phyloP scores from a whole-genome alignment of 2,329 filamentous ascomycete species.

The Ilyonectria sp. region DNA sequence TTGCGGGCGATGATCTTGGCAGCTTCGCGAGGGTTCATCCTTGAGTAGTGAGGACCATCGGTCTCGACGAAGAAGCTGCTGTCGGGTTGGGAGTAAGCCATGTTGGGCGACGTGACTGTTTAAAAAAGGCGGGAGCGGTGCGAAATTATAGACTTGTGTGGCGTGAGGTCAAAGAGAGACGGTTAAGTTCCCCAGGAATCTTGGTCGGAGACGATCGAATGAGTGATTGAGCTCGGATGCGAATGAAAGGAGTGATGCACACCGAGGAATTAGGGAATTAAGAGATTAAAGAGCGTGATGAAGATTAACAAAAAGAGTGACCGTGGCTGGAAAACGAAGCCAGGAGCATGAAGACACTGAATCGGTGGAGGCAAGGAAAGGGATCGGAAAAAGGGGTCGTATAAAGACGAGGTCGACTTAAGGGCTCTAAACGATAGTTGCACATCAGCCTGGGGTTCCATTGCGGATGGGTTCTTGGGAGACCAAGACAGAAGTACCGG shows the following conservation, averaged over 20 bases:
- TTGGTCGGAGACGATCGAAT: slow-evolving; percentile 60
- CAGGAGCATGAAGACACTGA: slow-evolving; percentile 59
- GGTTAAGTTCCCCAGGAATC: slow-evolving; percentile 68
- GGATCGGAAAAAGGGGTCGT: slow-evolving; percentile 63
- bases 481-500: slow-evolving; percentile 37
- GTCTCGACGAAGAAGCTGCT: slow-evolving; percentile 70
- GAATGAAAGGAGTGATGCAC: slow-evolving; percentile 52
- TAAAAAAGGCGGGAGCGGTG: slow-evolving; percentile 31
- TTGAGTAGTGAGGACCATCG: slow-evolving; percentile 65
- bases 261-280: slow-evolving; percentile 67
- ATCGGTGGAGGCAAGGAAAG: slow-evolving; percentile 53
- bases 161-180: slow-evolving; percentile 60
- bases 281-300: slow-evolving; percentile 72
- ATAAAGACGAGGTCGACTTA: slow-evolving; percentile 64
- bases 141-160: slow-evolving; percentile 43
- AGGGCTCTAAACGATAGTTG: slow-evolving; percentile 57
- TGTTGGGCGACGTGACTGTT: slow-evolving; percentile 53
- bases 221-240: slow-evolving; percentile 51
- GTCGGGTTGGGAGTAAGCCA: slow-evolving; percentile 62
- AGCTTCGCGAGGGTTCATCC: slow-evolving; percentile 81
- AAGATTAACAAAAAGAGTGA: slow-evolving; percentile 70
- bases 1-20: slow-evolving; percentile 84
- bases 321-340: slow-evolving; percentile 65
- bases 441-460: slow-evolving; percentile 52
- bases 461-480: slow-evolving; percentile 41